Base-by-base conservation (phyloP, 345 rosid species). In the Salix koriyanagi region DNA sequence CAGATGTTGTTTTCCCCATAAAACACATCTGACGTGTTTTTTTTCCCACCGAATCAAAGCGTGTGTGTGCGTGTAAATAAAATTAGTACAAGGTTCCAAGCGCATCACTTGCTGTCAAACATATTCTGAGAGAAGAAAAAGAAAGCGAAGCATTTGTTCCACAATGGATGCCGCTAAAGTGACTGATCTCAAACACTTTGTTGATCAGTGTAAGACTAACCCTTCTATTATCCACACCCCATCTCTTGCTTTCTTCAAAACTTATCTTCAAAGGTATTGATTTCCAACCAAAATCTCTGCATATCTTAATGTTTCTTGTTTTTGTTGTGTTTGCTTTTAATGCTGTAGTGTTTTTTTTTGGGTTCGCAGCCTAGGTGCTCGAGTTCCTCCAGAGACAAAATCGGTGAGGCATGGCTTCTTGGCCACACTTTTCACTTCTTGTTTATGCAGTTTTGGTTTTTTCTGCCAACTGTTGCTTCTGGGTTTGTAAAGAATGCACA, bases 341-440 rank as follows among this genome's bases (percentile, higher is more conserved):
- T 3, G 4, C 8, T 15, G 68, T 50, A 26, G 44, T 28, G 15
- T 14, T 56, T 69, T 18, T 30, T 56, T 61, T 70, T 46, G 72
- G 70, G 64, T 75, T 70, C 87, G 75, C 88, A 92, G 97, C 81
- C 83, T 94, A 52, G 94, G 91, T 76, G 97, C 90, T 79, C 90
- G 83, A 76, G 70, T 94, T 78, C 94, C 98, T 0, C 79, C 87
- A 50, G 70, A 77, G 37, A 74, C 75, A 58, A 75, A 82, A 52
- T 39, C 91, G 83, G 96, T 90, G 79, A 86, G 91, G 48, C 79
- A 54, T 70, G 4, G 2, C 32, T 64, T 67, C 26, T 44, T 30
- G 48, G 26, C 2, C 14, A 46, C 23, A 2, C 44, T 41, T 26
- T 26, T 6, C 25, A 18, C 19, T 61, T 15, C 2, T 48, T 7